Base-by-base conservation (phyloP, 2,329 filamentous ascomycete genomes). In the Coniochaeta hoffmannii region DNA sequence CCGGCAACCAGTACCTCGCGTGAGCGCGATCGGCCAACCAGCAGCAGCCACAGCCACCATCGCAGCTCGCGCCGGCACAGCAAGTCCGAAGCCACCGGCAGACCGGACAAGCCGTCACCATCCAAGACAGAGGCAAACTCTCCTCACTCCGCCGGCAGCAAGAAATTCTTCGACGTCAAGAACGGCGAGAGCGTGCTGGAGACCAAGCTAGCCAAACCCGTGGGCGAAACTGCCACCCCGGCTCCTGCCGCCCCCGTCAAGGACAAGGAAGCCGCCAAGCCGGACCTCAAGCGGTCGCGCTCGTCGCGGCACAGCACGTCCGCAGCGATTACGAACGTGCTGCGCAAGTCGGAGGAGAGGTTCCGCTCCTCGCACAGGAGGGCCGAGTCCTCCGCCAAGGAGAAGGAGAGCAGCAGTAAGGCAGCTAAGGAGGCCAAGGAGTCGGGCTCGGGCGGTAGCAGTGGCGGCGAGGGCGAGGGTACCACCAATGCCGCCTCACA, bases 131-230 rank as follows among this genome's bases (percentile, higher is more conserved):
- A 31, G n/a, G 26, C 49, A 9, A 41, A 57, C 6, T 54, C 60
- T 14, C 26, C 58, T 10, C 46, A 60, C 1, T 58, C 62, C 3
- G 53, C 59, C 1, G 53, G 59, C 54, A 63, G 60, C 63, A 67
- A 65, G 61, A 66, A 65, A 57, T 64, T 67, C 56, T 64, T 63
- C 41, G 58, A 66, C 53, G 62, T 63, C 24, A 64, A 64, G 62
- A 61, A 66, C 56, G 65, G 56, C 38, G 55, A 63, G 46, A 65
- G 62, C 58, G 58, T 63, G 22, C 26, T 67, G 36, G 64, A 68
- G 58, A 51, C 65, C 50, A 64, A 62, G 57, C 60, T 61, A 46
- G 28, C 49, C 7, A 24, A 5, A 6, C 49, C 49, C n/a, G 49
- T 46, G 6, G 49, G 11, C 28, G 49, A 51, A 30, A n/a, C n/a